Base-by-base conservation (phyloP, 2,329 filamentous ascomycete species). In the Ceratocystiopsis minuta region DNA sequence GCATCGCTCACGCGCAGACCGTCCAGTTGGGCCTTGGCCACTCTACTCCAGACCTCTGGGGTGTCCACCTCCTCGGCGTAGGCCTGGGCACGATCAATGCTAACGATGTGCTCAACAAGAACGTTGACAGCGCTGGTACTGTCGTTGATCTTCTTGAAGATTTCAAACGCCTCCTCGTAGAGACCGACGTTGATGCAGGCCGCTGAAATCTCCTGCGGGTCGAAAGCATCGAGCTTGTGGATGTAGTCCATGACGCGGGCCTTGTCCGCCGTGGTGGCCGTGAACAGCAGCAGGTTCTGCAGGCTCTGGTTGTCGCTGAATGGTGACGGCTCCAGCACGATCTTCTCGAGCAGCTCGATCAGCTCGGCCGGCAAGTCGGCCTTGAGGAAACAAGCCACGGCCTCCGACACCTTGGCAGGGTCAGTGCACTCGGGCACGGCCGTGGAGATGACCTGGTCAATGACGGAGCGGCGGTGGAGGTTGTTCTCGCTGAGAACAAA, bases 311-410 rank as follows among this genome's bases (percentile, higher is more conserved):
- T 98, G 63, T 98, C 92, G 54, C 85, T 95, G 69, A 98, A 98
- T 6, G 84, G 84, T 5, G 88, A 93, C n/a, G 90, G 92, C 67
- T 98, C 90, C n/a, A 98, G 68, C 31, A 98, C 88, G 51, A 98
- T 98, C 76, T 96, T 98, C 69, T 98, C 92, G 16, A 98, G 72
- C 34, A 98, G 75, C 60, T 98, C 92, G 53, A 98, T 96, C 40
- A 98, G 72, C 66, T 98, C 90, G 5, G 79, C 78, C 10, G 90
- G 90, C 50, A 98, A 70, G 55, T 98, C 90, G 43, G 82, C 83
- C 50, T 80, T 78, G 41, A 98, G 75, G 68, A 98, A 93, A 36
- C 87, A 80, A 53, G 92, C 81, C 44, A 98, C 90, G 38, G 90
- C 90, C 50, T 95, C 73, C 0, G 85, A 93, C 32, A 98, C 90